Conservation (phyloP, 305 asterid species). For the Stenogyne calaminthoides region DNA sequence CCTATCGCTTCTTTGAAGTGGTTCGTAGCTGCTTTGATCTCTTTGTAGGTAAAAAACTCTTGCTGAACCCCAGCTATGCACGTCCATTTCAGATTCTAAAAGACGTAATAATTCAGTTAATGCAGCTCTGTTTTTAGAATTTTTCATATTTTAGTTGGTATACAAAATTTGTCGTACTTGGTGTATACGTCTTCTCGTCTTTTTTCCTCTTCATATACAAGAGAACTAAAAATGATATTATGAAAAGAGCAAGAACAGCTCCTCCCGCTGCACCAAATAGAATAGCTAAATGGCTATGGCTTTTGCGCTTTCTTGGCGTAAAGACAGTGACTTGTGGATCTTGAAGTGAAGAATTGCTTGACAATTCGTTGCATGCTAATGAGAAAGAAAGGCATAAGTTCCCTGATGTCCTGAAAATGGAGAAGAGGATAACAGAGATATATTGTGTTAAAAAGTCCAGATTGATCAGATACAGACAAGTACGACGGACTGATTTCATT, state of each 20-base stretch:
- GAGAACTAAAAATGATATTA: slow-evolving; percentile 51
- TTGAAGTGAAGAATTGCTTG: slow-evolving; percentile 59
- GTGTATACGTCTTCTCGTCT: slow-evolving; percentile 32
- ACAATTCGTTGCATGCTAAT: slow-evolving; percentile 53
- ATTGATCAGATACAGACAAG: slow-evolving; percentile 7
- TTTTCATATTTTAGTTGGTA: not conserved
- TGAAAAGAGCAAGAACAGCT: slow-evolving; percentile 48
- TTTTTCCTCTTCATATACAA: slow-evolving; percentile 56
- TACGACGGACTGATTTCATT: slow-evolving; percentile 1
- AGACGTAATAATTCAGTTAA: slow-evolving; percentile 4
- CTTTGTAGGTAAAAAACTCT: slow-evolving; percentile 74
- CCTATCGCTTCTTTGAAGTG: slow-evolving; percentile 83
- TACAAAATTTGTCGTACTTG: slow-evolving; percentile 46
- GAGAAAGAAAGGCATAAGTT: slow-evolving; percentile 85
- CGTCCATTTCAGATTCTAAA: slow-evolving; percentile 50
- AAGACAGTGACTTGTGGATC: slow-evolving; percentile 78
- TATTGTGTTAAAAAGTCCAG: slow-evolving; percentile 1
- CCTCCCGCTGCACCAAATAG: slow-evolving; percentile 68
- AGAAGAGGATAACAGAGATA: not conserved
- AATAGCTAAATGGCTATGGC: slow-evolving; percentile 48
- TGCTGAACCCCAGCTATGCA: slow-evolving; percentile 67
- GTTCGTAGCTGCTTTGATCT: slow-evolving; percentile 77
- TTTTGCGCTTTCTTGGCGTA: slow-evolving; percentile 57
- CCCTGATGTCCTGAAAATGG: slow-evolving; percentile 68
- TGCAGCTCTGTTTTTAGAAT: not conserved